Conservation (phyloP, 208 protist genomes). For the Wallacemonas sp. region DNA sequence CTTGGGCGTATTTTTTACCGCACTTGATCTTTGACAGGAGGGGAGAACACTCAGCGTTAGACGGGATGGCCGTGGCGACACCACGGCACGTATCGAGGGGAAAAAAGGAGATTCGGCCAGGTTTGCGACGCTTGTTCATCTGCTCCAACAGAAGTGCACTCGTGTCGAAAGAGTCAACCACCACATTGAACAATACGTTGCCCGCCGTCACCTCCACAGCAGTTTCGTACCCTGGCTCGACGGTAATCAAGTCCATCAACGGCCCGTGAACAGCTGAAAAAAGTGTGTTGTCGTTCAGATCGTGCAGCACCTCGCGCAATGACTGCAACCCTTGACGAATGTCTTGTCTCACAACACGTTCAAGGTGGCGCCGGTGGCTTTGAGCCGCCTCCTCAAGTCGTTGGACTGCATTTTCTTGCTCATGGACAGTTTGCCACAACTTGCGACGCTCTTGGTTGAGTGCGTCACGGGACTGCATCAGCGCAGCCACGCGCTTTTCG, state of each 20-base stretch:
- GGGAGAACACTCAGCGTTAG: slow-evolving; percentile 58
- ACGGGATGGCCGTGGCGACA: slow-evolving; percentile 32
- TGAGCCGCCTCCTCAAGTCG: slow-evolving; percentile 44
- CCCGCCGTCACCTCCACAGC: slow-evolving; percentile 95
- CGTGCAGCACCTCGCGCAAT: slow-evolving; percentile 72
- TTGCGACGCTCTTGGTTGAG: slow-evolving; percentile 74
- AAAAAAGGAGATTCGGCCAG: slow-evolving; percentile 96
- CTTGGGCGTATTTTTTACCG: slow-evolving; percentile 69
- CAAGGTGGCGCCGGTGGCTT: slow-evolving; percentile 50
- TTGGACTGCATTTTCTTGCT: slow-evolving; percentile 65
- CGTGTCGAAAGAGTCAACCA: slow-evolving; percentile 96
- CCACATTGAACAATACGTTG: slow-evolving; percentile 96
- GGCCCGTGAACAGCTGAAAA: slow-evolving; percentile 91
- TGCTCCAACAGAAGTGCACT: slow-evolving; percentile 88
- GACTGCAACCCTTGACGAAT: slow-evolving; percentile 85
- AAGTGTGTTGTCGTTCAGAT: slow-evolving; percentile 48
- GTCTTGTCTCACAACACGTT: slow-evolving; percentile 71
- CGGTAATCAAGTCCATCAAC: slow-evolving; percentile 95
- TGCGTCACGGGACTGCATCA: slow-evolving; percentile 41
- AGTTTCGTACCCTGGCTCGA: slow-evolving; percentile 82
- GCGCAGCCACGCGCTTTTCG: slow-evolving; percentile 21
- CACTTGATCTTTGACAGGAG: slow-evolving; percentile 81
- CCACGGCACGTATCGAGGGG: slow-evolving; percentile 93
- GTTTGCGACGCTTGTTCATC: slow-evolving; percentile 88
- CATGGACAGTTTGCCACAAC: slow-evolving; percentile 76